Base-by-base conservation (phyloP, 2,329 filamentous ascomycete species). In the Arthrinium puccinioides region DNA sequence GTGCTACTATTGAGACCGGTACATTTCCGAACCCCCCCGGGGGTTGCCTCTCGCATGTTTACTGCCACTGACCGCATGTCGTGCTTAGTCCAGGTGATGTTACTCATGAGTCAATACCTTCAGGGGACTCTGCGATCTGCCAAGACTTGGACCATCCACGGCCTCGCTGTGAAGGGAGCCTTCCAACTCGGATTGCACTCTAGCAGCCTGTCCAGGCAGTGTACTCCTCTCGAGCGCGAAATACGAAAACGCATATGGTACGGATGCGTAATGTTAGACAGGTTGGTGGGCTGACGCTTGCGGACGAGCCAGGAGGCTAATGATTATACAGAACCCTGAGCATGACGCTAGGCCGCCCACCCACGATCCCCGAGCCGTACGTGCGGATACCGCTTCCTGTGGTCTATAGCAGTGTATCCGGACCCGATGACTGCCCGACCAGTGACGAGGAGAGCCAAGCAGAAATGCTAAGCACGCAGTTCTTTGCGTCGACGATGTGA, bases 121-220 rank as follows among this genome's bases (percentile, higher is more conserved):
- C 71, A 76, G 45, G 70, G 72, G 2, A 74, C 70, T 0, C 67
- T 72, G 25, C 65, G 64, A 15, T 73, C 71, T 0, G 57, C 72
- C 3, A 64, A 74, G 37, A 66, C 72, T 2, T 77, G 72, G 71
- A 69, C 61, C 0, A 59, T 69, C 0, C 73, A 76, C 42, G 72
- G 73, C 0, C 56, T 76, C 1, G 64, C 70, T 0, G 63, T 75
- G 3, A 69, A 64, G 40, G 64, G 66, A 1, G 71, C 72, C 0
- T 54, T 71, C 19, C 65, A 72, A 21, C 53, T 77, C 2, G 72
- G 73, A 0, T 49, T 76, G 0, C 72, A 76, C 40, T 72, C 65
- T 0, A 51, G 51, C 4, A 49, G 64, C 15, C 57, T 61, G 0
- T 53, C 57, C 0, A 49, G 45, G 6, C 42, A 51, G 0, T 65